Evolutionary conservation across 768 basidiomycete genomes (phyloP).

Genomic region (Tremella mesenterica): DNA sequence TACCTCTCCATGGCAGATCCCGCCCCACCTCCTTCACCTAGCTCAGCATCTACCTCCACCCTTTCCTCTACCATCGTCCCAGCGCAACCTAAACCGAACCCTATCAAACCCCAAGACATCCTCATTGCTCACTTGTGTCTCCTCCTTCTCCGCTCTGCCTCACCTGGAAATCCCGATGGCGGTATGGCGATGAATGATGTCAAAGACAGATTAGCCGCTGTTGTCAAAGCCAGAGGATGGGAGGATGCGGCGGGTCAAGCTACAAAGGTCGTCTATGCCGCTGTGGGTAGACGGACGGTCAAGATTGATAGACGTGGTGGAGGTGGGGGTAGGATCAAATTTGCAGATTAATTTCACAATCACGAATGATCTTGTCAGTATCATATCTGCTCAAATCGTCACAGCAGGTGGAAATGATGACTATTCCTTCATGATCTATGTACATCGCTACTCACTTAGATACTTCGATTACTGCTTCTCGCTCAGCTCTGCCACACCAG

Average conservation of each 20-base stretch:
- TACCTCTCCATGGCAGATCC: conserved; percentile 19
- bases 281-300: conserved; percentile 30
- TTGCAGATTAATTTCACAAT: conserved; percentile 11
- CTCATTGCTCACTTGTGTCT: conserved; percentile 28
- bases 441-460: too few species aligned
- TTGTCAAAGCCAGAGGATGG: conserved; percentile 29
- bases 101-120: conserved; percentile 28
- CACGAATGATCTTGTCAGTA: too few species aligned
- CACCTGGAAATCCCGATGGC: conserved; percentile 3
- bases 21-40: conserved; percentile 28
- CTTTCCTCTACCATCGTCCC: neutral
- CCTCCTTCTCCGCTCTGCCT: conserved; percentile 12
- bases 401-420: too few species aligned
- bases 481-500: conserved; percentile 84
- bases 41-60: conserved; percentile 21
- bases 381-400: too few species aligned
- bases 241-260: conserved; percentile 16
- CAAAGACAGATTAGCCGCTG: conserved; percentile 21
- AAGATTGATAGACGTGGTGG: conserved; percentile 34
- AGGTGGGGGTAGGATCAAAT: conserved; percentile 15
- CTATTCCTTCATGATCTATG: too few species aligned
- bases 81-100: conserved; percentile 5
- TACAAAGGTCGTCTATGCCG: conserved; percentile 34
- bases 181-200: conserved; percentile 22
- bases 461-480: conserved; percentile 60